Base-by-base conservation (phyloP, 2,329 filamentous ascomycete genomes). In the Moelleriella libera region DNA sequence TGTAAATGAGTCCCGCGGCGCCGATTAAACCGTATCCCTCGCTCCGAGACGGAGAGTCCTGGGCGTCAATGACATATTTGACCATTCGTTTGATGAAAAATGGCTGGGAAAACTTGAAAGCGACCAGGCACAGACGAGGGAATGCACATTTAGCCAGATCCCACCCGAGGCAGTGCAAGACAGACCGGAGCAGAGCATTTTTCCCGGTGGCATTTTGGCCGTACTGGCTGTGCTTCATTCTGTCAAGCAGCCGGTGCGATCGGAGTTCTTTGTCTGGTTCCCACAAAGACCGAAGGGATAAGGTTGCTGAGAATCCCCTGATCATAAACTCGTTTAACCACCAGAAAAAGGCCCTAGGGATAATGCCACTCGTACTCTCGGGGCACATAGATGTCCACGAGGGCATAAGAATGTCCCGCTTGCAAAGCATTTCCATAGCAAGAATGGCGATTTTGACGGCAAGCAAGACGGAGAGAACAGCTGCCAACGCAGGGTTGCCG, bases 351-450 rank as follows among this genome's bases (percentile, higher is more conserved):
- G 21, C 29, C 8, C 29, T 29, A 30, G 29, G 29, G 5, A 44
- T 14, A 9, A 30, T 29, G 6, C 42, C 42, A 30, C 21, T 29
- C 6, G 42, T 44, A 9, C 21, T 29, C 6, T 44, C 42, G 10
- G 42, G 42, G 9, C 21, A 29, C 28, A 44, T 2, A 10, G 29
- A 5, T 28, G 29, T 3, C 11, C 30, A 30, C 42, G 50, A 51
- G 1, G 42, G 30, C 3, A 45, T 45, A 11, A 60, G 43, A 45
- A 60, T 46, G 30, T 52, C 47, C 2, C 58, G 55, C 52, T 66
- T 66, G 5, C 58, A 55, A 1, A 55, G 43, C 8, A 28, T n/a
- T 5, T 45, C 44, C 7, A 45, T 6, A 2, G 53, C 39, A 6
- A 66, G 55, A 2, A 65, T 39, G 5, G 55, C 10, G 2, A 55